Evolutionary conservation across 345 rosid species (phyloP).

Genomic region (Salix exigua): DNA sequence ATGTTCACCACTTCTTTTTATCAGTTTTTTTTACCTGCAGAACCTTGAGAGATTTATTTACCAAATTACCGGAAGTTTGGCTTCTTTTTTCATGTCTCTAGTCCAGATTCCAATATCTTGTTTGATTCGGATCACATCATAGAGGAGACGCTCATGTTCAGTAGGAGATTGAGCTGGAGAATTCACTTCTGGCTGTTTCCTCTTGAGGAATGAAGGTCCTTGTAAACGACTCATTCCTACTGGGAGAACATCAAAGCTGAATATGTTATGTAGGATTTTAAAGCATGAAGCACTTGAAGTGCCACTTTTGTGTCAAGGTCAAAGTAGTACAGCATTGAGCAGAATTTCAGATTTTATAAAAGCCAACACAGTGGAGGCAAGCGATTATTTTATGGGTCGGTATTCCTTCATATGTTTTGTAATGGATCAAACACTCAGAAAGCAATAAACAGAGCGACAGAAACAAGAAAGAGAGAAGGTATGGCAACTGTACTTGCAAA

Average conservation of each 20-base stretch:
- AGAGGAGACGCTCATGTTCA: constrained; percentile 48
- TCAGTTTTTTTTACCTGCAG: constrained; percentile 23
- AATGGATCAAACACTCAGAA: neutral
- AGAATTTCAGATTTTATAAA: neutral
- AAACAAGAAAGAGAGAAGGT: neutral
- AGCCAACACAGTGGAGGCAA: neutral
- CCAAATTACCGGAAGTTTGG: constrained; percentile 28
- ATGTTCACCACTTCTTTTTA: neutral
- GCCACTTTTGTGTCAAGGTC: neutral
- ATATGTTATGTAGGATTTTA: neutral
- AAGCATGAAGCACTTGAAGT: neutral
- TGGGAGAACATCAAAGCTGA: neutral
- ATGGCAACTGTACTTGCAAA: neutral
- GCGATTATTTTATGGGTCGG: neutral
- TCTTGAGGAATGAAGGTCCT: constrained; percentile 9
- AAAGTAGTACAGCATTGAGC: neutral
- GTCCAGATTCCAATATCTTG: constrained; percentile 47
- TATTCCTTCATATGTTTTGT: too few relatives aligned
- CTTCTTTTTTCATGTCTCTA: constrained; percentile 43
- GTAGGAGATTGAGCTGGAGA: constrained; percentile 32
- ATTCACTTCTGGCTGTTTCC: constrained; percentile 48
- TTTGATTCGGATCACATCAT: constrained; percentile 45
- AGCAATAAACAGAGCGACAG: neutral
- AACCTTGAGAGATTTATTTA: constrained; percentile 42
- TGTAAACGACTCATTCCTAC: constrained; percentile 18